Evolutionary conservation across 108 stramenopile species (phyloP), one percentile per base, ranked within the genome.

Genomic region (Seminavis robusta): DNA sequence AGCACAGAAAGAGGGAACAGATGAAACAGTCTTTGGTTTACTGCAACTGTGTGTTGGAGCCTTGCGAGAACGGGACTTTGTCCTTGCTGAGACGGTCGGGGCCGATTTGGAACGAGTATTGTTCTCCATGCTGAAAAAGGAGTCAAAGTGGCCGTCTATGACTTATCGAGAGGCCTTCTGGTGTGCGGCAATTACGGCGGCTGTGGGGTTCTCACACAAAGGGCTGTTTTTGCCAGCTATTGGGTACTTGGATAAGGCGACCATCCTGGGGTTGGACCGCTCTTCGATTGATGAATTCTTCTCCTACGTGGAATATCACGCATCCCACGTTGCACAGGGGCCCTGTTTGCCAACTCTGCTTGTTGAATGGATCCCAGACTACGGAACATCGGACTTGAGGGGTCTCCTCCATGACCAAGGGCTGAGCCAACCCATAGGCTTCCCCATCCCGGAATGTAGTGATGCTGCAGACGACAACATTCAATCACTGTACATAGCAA

Each of bases 231-330:
- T 77, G 0, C 32, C 48, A 10, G 69, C 79, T 9, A 55, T 79
- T 47, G 20, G 55, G 40, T 56, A 53, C 47, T 37, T 84, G 26
- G 83, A 84, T 44, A 74, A 74, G 37, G 73, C 67, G 0, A 45
- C 61, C 1, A 65, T 80, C 11, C 25, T 84, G 32, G 83, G 83
- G 4, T 31, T 67, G n/a, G 10, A 36, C 52, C 0, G 0, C 37
- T 0, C n/a, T 61, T 6, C 42, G 37, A 20, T 42, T 46, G 31
- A 15, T 1, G 56, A 46, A 7, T 77, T 80, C 45, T 60, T 77
- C 25, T 21, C 48, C 1, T 84, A 77, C 52, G 76, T 77, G 40
- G 77, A 84, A 59, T 7, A 47, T 27, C 59, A 63, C 53, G 76
- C 79, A 0, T 33, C 31, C 7, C 50, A 69, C 30, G 71, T 64